These are phyloP conservation scores for Neurospora tetrasperma DNA, from an alignment of 495 filamentous ascomycete genomes.

Conservation along the genomic window DNA sequence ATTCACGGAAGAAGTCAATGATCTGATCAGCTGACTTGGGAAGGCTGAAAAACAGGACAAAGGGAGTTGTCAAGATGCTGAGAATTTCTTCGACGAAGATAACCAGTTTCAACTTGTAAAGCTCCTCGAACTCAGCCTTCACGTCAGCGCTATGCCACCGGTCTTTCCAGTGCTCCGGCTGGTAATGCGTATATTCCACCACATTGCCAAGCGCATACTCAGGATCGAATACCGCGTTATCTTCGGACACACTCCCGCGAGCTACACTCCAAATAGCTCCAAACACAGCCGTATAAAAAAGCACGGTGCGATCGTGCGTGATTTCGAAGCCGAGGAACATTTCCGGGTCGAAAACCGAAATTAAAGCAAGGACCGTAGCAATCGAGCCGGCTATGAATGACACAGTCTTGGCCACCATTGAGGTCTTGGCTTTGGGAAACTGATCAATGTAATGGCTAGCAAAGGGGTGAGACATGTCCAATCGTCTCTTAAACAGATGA, in stretches of 20 bases:
- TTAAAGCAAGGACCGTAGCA: slow-evolving; percentile 68
- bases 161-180: slow-evolving; percentile 77
- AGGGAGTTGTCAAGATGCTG: slow-evolving; percentile 83
- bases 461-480: slow-evolving; percentile 91
- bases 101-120: slow-evolving; percentile 80
- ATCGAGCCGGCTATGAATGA: slow-evolving; percentile 81
- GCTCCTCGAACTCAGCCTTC: slow-evolving; percentile 69
- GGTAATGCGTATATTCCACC: slow-evolving; percentile 84
- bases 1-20: slow-evolving; percentile 96
- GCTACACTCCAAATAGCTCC: slow-evolving; percentile 68
- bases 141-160: slow-evolving; percentile 81
- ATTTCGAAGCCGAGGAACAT: slow-evolving; percentile 88
- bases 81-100: slow-evolving; percentile 90
- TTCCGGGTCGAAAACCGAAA: slow-evolving; percentile 77
- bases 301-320: slow-evolving; percentile 66
- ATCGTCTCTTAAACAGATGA: slow-evolving; percentile 79
- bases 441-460: slow-evolving; percentile 89
- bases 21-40: slow-evolving; percentile 86
- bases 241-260: slow-evolving; percentile 70
- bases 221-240: slow-evolving; percentile 83
- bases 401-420: slow-evolving; percentile 70
- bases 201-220: slow-evolving; percentile 80
- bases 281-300: slow-evolving; percentile 70
- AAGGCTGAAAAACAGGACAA: slow-evolving; percentile 78
- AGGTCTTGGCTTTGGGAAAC: slow-evolving; percentile 89